Evolutionary conservation across 768 basidiomycete genomes (phyloP).

Genomic region (Boletus rubropictus): DNA sequence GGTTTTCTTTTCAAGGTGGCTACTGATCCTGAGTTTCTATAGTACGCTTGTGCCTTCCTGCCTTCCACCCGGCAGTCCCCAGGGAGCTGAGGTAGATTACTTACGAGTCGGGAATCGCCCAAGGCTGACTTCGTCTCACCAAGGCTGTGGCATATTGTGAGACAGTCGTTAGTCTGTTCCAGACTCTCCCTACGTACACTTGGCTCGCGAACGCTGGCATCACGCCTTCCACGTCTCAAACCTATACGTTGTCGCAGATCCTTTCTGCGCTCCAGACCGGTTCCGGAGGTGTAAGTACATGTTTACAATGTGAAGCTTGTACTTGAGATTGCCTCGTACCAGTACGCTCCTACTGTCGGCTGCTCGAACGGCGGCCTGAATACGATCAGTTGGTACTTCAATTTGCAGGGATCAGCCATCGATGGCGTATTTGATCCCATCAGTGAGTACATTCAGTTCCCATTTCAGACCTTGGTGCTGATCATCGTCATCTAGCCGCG

Average conservation of each 20-base stretch:
- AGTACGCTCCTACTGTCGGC: conserved; percentile 47
- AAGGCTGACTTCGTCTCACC: neutral
- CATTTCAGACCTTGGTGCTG: neutral
- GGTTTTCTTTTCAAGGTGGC: neutral
- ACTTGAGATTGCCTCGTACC: neutral
- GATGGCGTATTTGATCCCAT: conserved; percentile 62
- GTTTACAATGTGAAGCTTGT: neutral
- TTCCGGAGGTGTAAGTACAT: conserved; percentile 40
- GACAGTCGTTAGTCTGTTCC: conserved; percentile 51
- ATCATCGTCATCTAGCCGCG: conserved; percentile 36
- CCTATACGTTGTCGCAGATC: conserved; percentile 52
- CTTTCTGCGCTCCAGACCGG: conserved; percentile 49
- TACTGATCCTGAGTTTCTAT: conserved; percentile 6
- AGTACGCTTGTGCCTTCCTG: conserved; percentile 58
- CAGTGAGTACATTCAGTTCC: conserved; percentile 32
- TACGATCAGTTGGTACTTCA: conserved; percentile 57
- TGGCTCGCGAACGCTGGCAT: conserved; percentile 73
- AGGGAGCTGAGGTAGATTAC: conserved; percentile 50
- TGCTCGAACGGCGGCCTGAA: conserved; percentile 38
- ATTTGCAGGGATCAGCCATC: conserved; percentile 58
- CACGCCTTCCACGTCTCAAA: conserved; percentile 52
- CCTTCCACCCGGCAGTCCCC: conserved; percentile 52
- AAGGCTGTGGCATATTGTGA: conserved; percentile 67
- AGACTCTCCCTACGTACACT: conserved; percentile 67
- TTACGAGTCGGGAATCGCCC: neutral